phyloP scores from a whole-genome alignment of 768 basidiomycete species.

The Tylopilus rubrobrunneus region DNA sequence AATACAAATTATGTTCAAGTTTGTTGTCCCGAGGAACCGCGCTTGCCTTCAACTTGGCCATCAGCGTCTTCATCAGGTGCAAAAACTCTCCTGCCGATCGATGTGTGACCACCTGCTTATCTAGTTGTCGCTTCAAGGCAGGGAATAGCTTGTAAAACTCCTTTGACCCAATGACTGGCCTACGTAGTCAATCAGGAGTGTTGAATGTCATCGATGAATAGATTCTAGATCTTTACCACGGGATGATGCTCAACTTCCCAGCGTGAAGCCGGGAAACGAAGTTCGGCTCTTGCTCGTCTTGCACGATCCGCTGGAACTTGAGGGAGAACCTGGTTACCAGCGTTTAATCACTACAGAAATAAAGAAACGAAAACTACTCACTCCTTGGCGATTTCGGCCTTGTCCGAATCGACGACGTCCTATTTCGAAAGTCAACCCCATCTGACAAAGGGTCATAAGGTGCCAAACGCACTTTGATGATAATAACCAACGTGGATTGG shows the following conservation, averaged over 20 bases:
- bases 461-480: conserved; percentile 49
- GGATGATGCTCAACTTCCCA: conserved; percentile 55
- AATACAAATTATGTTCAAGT: background rate
- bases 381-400: conserved; percentile 55
- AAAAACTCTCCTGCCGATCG: conserved; percentile 51
- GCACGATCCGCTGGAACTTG: conserved; percentile 59
- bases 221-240: conserved; percentile 38
- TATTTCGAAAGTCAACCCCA: conserved; percentile 17
- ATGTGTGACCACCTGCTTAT: conserved; percentile 49
- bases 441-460: background rate
- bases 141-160: conserved; percentile 57
- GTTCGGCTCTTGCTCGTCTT: conserved; percentile 56
- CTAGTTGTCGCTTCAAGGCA: conserved; percentile 42
- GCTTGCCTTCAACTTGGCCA: conserved; percentile 62
- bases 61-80: conserved; percentile 54
- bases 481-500: conserved; percentile 55
- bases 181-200: background rate
- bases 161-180: conserved; percentile 58
- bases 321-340: conserved; percentile 41
- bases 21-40: background rate
- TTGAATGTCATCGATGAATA: background rate
- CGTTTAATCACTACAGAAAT: background rate
- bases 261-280: conserved; percentile 59
- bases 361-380: conserved; percentile 21
- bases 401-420: conserved; percentile 65